These are phyloP conservation scores for Lizonia empirigonia DNA, from an alignment of 2,329 filamentous ascomycete species.

Conservation along the genomic window DNA sequence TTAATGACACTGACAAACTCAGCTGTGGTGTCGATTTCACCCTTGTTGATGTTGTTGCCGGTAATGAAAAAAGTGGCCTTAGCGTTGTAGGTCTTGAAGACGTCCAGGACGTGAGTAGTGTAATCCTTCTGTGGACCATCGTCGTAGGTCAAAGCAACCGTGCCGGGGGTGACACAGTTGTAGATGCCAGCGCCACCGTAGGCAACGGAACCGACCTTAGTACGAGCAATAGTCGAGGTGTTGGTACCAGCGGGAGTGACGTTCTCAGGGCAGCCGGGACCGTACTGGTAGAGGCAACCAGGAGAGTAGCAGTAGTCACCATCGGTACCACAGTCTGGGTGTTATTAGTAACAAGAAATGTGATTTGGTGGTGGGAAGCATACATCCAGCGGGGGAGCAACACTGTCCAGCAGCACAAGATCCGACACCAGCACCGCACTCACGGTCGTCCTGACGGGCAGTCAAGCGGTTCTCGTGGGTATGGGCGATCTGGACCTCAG, in stretches of 20 bases:
- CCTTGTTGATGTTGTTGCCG: conserved; percentile 62
- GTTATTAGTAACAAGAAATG: conserved; percentile 16
- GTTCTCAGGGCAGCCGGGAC: conserved; percentile 67
- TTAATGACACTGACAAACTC: conserved; percentile 59
- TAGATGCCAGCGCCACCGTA: conserved; percentile 66
- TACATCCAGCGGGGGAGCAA: conserved; percentile 44
- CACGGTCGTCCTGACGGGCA: conserved; percentile 39
- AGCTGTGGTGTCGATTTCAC: conserved; percentile 59
- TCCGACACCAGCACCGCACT: conserved; percentile 41
- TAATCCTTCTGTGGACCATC: conserved; percentile 66
- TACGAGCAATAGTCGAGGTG: conserved; percentile 59
- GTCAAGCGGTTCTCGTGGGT: conserved; percentile 26
- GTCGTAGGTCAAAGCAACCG: conserved; percentile 70
- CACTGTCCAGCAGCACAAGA: conserved; percentile 43
- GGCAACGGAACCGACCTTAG: conserved; percentile 59
- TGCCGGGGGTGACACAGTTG: conserved; percentile 58
- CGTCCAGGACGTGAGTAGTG: conserved; percentile 65
- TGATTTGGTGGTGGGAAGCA: neutral
- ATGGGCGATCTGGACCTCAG: conserved; percentile 28
- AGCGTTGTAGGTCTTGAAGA: conserved; percentile 63
- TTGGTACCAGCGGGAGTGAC: conserved; percentile 59
- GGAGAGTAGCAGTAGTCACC: conserved; percentile 65
- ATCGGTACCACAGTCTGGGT: conserved; percentile 58
- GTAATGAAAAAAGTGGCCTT: conserved; percentile 73
- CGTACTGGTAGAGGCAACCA: conserved; percentile 66